phyloP scores from a whole-genome alignment of 768 basidiomycete species.

The Tephrocybe sp. region DNA sequence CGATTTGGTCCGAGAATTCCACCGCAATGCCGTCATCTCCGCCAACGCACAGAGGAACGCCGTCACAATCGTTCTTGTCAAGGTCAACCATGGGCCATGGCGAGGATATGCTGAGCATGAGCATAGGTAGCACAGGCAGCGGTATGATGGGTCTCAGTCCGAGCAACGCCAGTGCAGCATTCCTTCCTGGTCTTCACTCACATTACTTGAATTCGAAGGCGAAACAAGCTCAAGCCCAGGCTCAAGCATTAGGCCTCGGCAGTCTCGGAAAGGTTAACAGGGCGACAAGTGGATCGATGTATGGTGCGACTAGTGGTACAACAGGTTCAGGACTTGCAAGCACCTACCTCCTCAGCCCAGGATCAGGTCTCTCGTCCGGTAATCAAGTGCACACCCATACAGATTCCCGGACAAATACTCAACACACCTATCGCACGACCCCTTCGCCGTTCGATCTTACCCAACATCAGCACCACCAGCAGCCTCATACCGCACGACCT shows the following conservation, averaged over 20 bases:
- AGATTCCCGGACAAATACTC: conserved; percentile 34
- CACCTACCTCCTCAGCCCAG: conserved; percentile 28
- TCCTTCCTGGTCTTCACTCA: conserved; percentile 69
- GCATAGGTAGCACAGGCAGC: conserved; percentile 30
- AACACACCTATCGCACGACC: conserved; percentile 39
- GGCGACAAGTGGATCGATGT: conserved; percentile 30
- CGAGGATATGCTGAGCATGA: conserved; percentile 36
- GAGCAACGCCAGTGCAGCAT: conserved; percentile 80
- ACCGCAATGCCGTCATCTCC: conserved; percentile 29
- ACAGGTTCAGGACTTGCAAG: conserved; percentile 20
- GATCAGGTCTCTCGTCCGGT: conserved; percentile 25
- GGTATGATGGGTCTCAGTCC: conserved; percentile 48
- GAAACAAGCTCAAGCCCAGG: conserved; percentile 32
- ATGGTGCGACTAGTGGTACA: conserved; percentile 1
- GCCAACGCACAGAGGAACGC: conserved; percentile 37
- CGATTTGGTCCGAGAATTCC: conserved; percentile 79
- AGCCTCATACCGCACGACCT: conserved; percentile 27
- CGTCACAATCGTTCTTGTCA: conserved; percentile 55
- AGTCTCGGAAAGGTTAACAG: conserved; percentile 30
- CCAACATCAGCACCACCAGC: conserved; percentile 33
- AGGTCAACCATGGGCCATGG: conserved; percentile 26
- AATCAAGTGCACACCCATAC: conserved; percentile 37
- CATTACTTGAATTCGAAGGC: conserved; percentile 58
- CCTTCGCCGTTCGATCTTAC: conserved; percentile 46
- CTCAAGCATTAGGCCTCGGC: conserved; percentile 26